These are phyloP conservation scores for Lactarius hengduanensis DNA, from an alignment of 768 basidiomycete species.

Conservation along the genomic window DNA sequence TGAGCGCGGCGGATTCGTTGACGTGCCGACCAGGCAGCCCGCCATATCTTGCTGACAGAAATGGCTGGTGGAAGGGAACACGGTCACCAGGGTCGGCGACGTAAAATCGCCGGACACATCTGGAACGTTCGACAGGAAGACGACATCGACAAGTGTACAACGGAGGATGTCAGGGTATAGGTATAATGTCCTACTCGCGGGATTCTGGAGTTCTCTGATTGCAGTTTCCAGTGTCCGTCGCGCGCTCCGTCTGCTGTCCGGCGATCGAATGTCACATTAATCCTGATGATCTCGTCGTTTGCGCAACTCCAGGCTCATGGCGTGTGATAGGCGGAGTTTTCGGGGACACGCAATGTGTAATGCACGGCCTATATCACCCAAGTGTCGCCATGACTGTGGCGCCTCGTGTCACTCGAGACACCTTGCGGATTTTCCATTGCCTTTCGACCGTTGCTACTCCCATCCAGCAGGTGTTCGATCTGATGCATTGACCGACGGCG, in stretches of 20 bases:
- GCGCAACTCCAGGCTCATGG: not conserved
- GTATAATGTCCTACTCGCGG: not conserved
- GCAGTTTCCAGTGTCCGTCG: not conserved
- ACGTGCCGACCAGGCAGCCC: not conserved
- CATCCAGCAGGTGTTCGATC: not conserved
- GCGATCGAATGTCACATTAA: not conserved
- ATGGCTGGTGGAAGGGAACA: not conserved
- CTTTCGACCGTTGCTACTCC: not conserved
- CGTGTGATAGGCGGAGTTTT: not conserved
- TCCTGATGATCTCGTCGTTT: not conserved
- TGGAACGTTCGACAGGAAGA: not conserved
- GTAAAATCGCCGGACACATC: not conserved
- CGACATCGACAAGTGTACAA: not conserved
- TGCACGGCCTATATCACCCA: not conserved
- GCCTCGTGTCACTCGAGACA: not conserved
- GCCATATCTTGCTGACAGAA: not conserved
- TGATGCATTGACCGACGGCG: not conserved
- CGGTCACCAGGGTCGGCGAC: not conserved
- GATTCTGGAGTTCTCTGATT: slow-evolving; percentile 1
- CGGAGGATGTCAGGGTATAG: not conserved
- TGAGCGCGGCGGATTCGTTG: not conserved
- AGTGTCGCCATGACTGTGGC: not conserved
- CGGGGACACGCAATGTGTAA: not conserved
- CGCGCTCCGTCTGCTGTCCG: slow-evolving; percentile 1
- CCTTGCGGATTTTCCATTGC: not conserved